A percentile compares a stretch with the other conserved stretches of the same genome.
These are phyloP conservation scores for Fraxinus albicans DNA, from an alignment of 305 asterid genomes.

Conservation along the genomic window DNA sequence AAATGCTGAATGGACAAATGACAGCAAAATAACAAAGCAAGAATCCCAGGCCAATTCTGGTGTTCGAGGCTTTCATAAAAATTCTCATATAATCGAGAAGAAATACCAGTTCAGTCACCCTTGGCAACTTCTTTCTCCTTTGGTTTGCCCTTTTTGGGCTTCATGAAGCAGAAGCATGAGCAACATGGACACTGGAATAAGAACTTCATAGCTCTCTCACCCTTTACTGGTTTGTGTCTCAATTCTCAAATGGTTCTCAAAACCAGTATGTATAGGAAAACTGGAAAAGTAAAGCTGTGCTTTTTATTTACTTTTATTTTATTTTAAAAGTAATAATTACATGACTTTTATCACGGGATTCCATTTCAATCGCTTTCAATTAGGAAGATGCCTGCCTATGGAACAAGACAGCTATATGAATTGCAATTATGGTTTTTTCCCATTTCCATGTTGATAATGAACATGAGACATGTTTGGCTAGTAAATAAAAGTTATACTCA, in stretches of 20 bases:
- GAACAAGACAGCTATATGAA: background rate
- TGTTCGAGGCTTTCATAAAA: background rate
- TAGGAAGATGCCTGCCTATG: background rate
- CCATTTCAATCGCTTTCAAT: slow-evolving; percentile 15
- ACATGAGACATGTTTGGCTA: background rate
- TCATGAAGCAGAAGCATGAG: slow-evolving; percentile 54
- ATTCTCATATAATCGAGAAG: background rate
- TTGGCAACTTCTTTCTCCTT: slow-evolving; percentile 33
- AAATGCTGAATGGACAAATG: background rate
- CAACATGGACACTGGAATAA: slow-evolving; percentile 58
- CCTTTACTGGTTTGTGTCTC: background rate
- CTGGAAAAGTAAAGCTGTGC: background rate
- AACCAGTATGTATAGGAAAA: background rate
- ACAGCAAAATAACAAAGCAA: background rate
- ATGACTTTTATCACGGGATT: slow-evolving; percentile 34
- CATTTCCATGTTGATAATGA: background rate
- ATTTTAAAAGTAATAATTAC: background rate
- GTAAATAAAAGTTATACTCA: background rate
- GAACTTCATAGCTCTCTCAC: slow-evolving; percentile 39
- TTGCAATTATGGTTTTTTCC: background rate
- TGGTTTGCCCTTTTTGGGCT: slow-evolving; percentile 46
- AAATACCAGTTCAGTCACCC: background rate
- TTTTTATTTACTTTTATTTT: background rate
- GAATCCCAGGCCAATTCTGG: background rate
- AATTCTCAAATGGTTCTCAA: slow-evolving; percentile 3